Conservation (phyloP, 2,329 filamentous ascomycete genomes). For the Elsinoe arachidis region DNA sequence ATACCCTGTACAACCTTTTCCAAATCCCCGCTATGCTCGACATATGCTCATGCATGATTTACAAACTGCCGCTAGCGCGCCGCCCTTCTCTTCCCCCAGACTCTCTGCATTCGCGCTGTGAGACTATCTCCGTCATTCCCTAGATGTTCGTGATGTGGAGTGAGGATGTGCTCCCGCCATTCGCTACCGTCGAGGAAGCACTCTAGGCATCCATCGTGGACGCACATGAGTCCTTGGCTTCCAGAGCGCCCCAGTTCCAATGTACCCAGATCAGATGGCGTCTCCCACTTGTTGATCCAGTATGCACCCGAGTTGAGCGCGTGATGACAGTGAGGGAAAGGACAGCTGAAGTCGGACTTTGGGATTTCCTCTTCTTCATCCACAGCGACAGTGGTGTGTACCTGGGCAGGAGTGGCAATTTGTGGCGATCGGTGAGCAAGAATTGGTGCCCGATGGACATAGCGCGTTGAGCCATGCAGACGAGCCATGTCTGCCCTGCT, state of each 20-base stretch:
- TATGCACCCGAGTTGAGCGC: background rate
- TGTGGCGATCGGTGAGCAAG: background rate
- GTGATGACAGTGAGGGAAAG: slow-evolving; percentile 1
- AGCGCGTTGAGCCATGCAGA: background rate
- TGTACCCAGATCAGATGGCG: background rate
- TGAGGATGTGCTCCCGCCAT: slow-evolving; percentile 22
- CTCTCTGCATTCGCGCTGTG: background rate
- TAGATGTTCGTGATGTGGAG: slow-evolving; percentile 21
- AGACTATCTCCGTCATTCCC: background rate
- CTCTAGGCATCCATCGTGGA: slow-evolving; percentile 20
- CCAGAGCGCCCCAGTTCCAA: background rate
- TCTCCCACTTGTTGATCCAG: background rate
- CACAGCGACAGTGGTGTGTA: background rate
- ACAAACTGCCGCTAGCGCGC: background rate
- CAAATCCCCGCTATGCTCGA: background rate
- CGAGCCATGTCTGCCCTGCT: background rate
- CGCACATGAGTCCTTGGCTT: slow-evolving; percentile 15
- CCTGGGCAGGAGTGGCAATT: background rate
- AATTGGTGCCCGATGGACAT: background rate
- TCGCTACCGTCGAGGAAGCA: slow-evolving; percentile 19
- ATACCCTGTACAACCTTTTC: slow-evolving; percentile 1
- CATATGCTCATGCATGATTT: background rate
- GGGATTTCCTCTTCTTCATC: background rate
- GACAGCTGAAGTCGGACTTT: background rate
- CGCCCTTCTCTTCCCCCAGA: background rate